Conservation (phyloP, 2,329 filamentous ascomycete genomes). For the Arthrobotrys megalospora region DNA sequence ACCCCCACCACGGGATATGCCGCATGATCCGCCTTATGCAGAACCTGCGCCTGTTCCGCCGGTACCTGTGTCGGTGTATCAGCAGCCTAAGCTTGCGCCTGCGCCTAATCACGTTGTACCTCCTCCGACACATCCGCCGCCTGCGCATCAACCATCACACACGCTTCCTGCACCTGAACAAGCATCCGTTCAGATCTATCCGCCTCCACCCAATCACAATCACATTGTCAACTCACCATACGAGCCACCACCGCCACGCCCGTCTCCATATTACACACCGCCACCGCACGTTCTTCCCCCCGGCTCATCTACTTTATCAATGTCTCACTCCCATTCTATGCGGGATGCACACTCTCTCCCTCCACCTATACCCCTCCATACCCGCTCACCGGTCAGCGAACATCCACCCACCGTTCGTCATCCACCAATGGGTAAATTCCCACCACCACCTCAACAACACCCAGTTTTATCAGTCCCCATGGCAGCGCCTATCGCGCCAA, state of each 20-base stretch:
- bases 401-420: slow-evolving; percentile 17
- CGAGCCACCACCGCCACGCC: slow-evolving; percentile 48
- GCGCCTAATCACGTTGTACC: slow-evolving; percentile 56
- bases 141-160: slow-evolving; percentile 55
- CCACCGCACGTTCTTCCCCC: slow-evolving; percentile 56
- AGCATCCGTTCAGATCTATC: slow-evolving; percentile 61
- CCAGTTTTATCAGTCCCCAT: slow-evolving; percentile 9
- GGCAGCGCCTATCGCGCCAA: slow-evolving; percentile 53
- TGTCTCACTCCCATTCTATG: slow-evolving; percentile 48
- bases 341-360: slow-evolving; percentile 43
- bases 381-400: slow-evolving; percentile 34
- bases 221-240: slow-evolving; percentile 50
- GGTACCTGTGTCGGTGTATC: slow-evolving; percentile 12
- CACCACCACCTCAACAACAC: slow-evolving; percentile 46
- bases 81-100: slow-evolving; percentile 40
- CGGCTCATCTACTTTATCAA: slow-evolving; percentile 49
- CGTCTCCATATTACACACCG: slow-evolving; percentile 52
- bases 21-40: slow-evolving; percentile 62
- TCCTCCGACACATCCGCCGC: slow-evolving; percentile 38
- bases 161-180: slow-evolving; percentile 59
- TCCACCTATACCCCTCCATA: slow-evolving; percentile 31
- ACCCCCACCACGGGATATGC: slow-evolving; percentile 55
- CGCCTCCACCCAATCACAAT: slow-evolving; percentile 40
- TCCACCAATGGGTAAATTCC: slow-evolving; percentile 58
- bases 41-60: slow-evolving; percentile 58